Base-by-base conservation (phyloP, 108 stramenopile species). In the Epithemia pelagica region DNA sequence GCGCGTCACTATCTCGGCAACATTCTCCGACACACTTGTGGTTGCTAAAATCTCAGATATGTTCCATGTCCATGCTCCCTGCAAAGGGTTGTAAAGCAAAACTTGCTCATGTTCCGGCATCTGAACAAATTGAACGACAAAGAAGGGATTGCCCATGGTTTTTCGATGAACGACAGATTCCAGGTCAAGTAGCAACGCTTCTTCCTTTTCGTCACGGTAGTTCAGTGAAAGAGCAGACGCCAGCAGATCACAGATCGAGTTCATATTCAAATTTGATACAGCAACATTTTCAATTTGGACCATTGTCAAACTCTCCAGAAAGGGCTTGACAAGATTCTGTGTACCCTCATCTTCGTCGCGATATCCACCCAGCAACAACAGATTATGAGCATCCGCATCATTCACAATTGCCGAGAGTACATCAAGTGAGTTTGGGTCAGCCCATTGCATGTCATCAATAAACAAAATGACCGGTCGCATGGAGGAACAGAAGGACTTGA, bases 71-170 rank as follows among this genome's bases (percentile, higher is more conserved):
- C 86, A 88, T 29, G 62, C 33, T 28, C 52, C 31, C 20, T 64
- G 61, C 2, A 64, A 19, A 61, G 74, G 57, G 33, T 56, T 64
- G 54, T 79, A 88, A 0, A 61, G 61, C 0, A 88, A 30, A 15
- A 83, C 59, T 0, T 55, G 59, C 32, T 70, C 54, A 52, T 76
- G 61, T 18, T 74, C 64, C 21, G 82, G 52, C 51, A 74, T 72
- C 7, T 61, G 19, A 1, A 88, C 21, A 61, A 77, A 83, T 55
- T 82, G 72, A 2, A 78, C 30, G 0, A 70, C 71, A 64, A 85
- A 84, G 29, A 83, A 79, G 8, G 81, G 78, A 61, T 84, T 84
- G 22, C 87, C 87, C 7, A 62, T 57, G 7, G 87, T 88, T 67
- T 82, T 84, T 28, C 58, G 58, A 19, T 74, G 80, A 28, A 84